Conservation (phyloP, 1,139 yeast species). For the Nematodospora anomalae region DNA sequence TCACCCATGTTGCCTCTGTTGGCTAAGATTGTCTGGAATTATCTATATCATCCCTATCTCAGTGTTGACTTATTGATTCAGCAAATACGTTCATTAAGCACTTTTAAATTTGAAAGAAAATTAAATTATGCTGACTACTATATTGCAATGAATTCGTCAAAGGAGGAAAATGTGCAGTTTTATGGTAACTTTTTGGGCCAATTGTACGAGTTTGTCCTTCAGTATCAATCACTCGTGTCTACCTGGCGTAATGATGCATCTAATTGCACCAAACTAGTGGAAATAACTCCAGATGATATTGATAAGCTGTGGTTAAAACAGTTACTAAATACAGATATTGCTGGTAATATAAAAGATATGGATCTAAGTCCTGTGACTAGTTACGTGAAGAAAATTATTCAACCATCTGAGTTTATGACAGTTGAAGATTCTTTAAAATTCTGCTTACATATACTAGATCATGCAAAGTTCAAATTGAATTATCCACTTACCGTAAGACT, state of each 20-base stretch:
- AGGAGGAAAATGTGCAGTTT: constrained; percentile 1
- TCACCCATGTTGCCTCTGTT: constrained; percentile 1
- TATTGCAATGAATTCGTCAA: constrained; percentile 7
- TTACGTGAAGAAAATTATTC: not conserved
- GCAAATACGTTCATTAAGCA: not conserved
- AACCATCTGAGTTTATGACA: not conserved
- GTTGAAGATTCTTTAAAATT: constrained; percentile 17
- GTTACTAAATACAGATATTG: constrained; percentile 3
- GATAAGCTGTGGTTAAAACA: constrained; percentile 5
- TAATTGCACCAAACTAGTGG: constrained; percentile 4
- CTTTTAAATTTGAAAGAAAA: not conserved
- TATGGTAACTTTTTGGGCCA: constrained; percentile 5
- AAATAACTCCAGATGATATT: constrained; percentile 5
- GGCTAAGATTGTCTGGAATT: constrained; percentile 11
- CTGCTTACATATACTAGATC: constrained; percentile 29
- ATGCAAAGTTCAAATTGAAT: constrained; percentile 17
- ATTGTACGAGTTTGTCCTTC: constrained; percentile 1
- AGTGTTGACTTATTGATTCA: constrained; percentile 3
- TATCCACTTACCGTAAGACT: constrained; percentile 6
- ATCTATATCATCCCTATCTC: constrained; percentile 11
- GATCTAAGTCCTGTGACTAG: not conserved
- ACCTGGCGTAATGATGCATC: constrained; percentile 2
- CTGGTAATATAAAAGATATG: constrained; percentile 1
- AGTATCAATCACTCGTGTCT: not conserved
- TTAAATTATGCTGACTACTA: constrained; percentile 8